Evolutionary conservation across 768 basidiomycete genomes (phyloP), one percentile per base, ranked within the genome.

Genomic region (Boletus sp.): DNA sequence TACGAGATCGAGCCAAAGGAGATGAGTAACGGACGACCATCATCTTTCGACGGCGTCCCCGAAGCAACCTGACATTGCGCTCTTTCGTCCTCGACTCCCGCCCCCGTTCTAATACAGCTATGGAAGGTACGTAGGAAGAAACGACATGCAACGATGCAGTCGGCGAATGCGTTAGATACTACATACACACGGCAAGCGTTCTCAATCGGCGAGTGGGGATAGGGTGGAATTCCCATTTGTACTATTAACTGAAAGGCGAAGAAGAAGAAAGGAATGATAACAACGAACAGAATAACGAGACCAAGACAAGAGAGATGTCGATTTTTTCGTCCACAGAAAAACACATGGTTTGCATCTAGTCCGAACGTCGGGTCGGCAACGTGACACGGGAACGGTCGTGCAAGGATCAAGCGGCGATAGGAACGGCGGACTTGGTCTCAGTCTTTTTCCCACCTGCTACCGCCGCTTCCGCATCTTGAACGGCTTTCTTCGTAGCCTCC

Each of bases 401-500:
- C 35, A 53, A n/a, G 24, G 1, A 32, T 68, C 54, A 72, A 54
- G 73, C 76, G 42, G 69, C 60, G 47, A 78, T 75, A 11, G 77
- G 68, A 40, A 79, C 70, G 7, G 81, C 68, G 44, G 82, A 80
- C 33, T 79, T 74, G 15, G 65, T 60, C 42, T 82, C 85, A 56
- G 82, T 80, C 66, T 86, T 85, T 73, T 87, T 87, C 67, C 75
- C 80, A 53, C 80, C 78, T 24, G 79, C 81, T 9, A 78, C 81
- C 20, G 83, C 82, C 47, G 67, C 81, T 67, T 89, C 80, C 3
- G 86, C 86, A 29, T 83, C 83, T 64, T 80, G 81, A 18, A 89
- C 82, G 3, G 85, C 86, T 69, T 83, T 81, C 72, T 87, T 83
- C 70, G 83, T 82, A 63, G 83, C 83, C 70, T 90, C 83, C 28